A percentile compares a stretch with the other conserved stretches of the same genome.
Conservation (phyloP, 1,139 yeast species). For the Yamadazyma conglobata region DNA sequence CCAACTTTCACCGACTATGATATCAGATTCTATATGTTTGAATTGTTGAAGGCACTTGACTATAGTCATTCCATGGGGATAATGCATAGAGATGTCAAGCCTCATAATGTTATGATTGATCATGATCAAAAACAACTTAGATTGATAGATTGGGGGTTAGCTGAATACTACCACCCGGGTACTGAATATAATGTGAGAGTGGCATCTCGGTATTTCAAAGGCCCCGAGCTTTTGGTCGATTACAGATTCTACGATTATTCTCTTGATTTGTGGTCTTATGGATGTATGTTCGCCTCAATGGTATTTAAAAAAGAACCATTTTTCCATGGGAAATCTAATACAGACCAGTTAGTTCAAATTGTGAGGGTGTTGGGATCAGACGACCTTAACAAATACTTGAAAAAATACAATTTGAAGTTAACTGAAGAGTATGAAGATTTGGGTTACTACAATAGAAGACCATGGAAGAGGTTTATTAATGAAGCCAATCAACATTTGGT, state of each 20-base stretch:
- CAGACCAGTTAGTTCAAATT: conserved; percentile 93
- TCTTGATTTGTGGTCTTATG: conserved; percentile 93
- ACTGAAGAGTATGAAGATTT: conserved; percentile 82
- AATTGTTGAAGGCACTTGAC: conserved; percentile 84
- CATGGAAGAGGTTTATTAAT: conserved; percentile 61
- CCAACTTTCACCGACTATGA: conserved; percentile 86
- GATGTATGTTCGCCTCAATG: conserved; percentile 97
- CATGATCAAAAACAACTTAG: conserved; percentile 70
- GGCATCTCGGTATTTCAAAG: conserved; percentile 96
- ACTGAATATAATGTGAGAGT: conserved; percentile 95
- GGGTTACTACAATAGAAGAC: conserved; percentile 71
- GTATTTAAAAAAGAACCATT: conserved; percentile 95
- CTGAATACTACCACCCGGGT: conserved; percentile 95
- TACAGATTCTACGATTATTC: conserved; percentile 92
- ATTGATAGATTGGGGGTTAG: conserved; percentile 97
- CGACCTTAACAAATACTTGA: conserved; percentile 67
- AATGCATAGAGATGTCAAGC: conserved; percentile 98
- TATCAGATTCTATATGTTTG: conserved; percentile 84
- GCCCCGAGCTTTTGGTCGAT: conserved; percentile 95
- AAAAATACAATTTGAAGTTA: conserved; percentile 71
- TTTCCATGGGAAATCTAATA: conserved; percentile 94
- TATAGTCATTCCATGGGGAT: conserved; percentile 97
- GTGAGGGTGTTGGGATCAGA: conserved; percentile 92
- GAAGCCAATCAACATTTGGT: conserved; percentile 51
- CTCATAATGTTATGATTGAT: conserved; percentile 98